Base-by-base conservation (phyloP, 345 rosid genomes). In the Aegle marmelos region DNA sequence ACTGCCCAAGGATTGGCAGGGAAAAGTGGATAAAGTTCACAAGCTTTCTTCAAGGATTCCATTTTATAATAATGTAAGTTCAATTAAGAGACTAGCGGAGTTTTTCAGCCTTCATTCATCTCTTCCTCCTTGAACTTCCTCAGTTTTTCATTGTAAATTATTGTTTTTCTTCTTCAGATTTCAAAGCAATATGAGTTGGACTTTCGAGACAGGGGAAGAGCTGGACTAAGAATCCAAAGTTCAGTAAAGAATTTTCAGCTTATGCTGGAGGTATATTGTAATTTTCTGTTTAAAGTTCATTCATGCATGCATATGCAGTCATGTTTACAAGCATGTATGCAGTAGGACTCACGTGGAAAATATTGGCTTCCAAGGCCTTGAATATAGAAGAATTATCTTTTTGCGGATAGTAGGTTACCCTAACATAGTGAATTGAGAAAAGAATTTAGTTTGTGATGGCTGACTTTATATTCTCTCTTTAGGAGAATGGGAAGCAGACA, bases 241-340 rank as follows among this genome's bases (percentile, higher is more conserved):
- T 95, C 98, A 0, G 96, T 87, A 76, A 95, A 93, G 87, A 95
- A 95, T 85, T 95, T 93, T 88, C 97, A 95, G 92, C 89, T 95
- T 14, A 89, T 87, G 78, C 75, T 83, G 69, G 89, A 90, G 91
- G 99, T 95, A 81, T 37, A 17, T 36, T n/a, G 9, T 60, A 28
- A 67, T 68, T 21, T 71, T 25, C 33, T 34, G 54, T 68, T 71
- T 45, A 3, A 71, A 34, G 74, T 71, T 53, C 0, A 53, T 17
- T 6, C 37, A 14, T 45, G 60, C 74, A 21, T 11, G 9, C 56
- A 9, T 53, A 14, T 45, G 60, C 57, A 21, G 28, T 53, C 56
- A 21, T 53, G 41, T 53, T 54, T 31, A 21, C 24, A 14, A 34
- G 11, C 3, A 33, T 22, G 27, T 21, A 53, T 22, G 2, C 48